Evolutionary conservation across 495 filamentous ascomycete genomes (phyloP), one percentile per base, ranked within the genome.

Genomic region (Aspergillus affinis): DNA sequence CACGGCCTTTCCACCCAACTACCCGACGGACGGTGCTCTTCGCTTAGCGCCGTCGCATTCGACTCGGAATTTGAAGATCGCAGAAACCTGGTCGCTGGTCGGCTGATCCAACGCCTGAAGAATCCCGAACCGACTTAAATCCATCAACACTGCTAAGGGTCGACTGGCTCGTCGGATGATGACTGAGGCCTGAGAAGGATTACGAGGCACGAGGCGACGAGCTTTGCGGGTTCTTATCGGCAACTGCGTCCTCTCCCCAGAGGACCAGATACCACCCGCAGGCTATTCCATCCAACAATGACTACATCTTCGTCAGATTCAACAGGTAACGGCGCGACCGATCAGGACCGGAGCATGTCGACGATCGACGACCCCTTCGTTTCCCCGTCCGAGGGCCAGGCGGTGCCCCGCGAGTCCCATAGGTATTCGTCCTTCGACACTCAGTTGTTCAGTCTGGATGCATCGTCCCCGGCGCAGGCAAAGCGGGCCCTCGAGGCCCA

Each of bases 401-500:
- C 73, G 53, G 71, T 46, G 36, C 71, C 81, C 18, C 74, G 82
- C 36, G 78, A 81, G 59, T 79, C 87, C 57, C 83, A 91, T 63
- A 86, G 91, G 55, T 91, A 88, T 69, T 89, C 90, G 23, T 79
- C 85, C 49, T 93, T 94, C 68, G 90, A 95, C 66, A 84, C 81
- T 7, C 86, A 92, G 54, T 73, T 92, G 23, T 90, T 96, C 65
- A 87, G 86, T 41, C 74, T 94, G n/a, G 88, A 89, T 66, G 81
- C 84, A 29, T 81, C 80, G 45, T 96, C 94, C 0, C 91, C 93
- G 36, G 84, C 87, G 32, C 92, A 97, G 65, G 89, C 91, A 6
- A 94, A 90, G 71, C 87, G 89, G 52, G 91, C 92, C 32, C 81
- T 98, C 30, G 88, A 97, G 74, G 92, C 92, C 48, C 95, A 97